Evolutionary conservation across 768 basidiomycete genomes (phyloP), one percentile per base, ranked within the genome.

Genomic region (Mycena vitilis): DNA sequence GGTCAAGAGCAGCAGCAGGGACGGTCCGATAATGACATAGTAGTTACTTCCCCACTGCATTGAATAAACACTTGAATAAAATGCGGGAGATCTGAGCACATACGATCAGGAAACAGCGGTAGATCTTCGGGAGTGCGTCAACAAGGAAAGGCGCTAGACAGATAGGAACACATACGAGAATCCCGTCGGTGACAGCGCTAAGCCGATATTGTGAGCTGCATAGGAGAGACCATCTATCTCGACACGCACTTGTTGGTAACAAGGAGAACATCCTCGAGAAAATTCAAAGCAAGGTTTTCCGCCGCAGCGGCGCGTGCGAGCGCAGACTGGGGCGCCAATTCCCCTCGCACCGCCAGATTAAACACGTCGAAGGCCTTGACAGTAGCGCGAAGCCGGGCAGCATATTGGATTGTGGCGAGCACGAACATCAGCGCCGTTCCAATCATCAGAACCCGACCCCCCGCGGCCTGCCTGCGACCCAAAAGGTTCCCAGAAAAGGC

Each of bases 51-150:
- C 70, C 70, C 70, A 71, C 66, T 66, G 49, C 5, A 44, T 44
- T 22, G n/a, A 49, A 37, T 20, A 42, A 42, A 62, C 49, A 54
- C 60, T 30, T 10, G 6, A 9, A 55, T 38, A 11, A 53, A 34
- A 36, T 16, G 38, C 18, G 42, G 20, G 42, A 38, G 42, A 45
- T 40, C 6, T 2, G 36, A 11, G 16, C 16, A 57, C 66, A 53
- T 38, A 68, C 66, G 44, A 71, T 71, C 38, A 68, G 20, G 42
- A 34, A 71, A 30, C 70, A 71, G 30, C 70, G 70, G 37, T 71
- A 71, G 16, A 71, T 71, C 70, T 71, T 45, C 45, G 42, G 18
- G 30, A 20, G 23, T 23, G 49, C 15, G 38, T 55, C 23, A 47
- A 5, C 30, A 4, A 25, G 38, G 16, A n/a, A 23, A 7, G 44